Base-by-base conservation (phyloP, 2,329 filamentous ascomycete species). In the Chrysoporthe cubensis region DNA sequence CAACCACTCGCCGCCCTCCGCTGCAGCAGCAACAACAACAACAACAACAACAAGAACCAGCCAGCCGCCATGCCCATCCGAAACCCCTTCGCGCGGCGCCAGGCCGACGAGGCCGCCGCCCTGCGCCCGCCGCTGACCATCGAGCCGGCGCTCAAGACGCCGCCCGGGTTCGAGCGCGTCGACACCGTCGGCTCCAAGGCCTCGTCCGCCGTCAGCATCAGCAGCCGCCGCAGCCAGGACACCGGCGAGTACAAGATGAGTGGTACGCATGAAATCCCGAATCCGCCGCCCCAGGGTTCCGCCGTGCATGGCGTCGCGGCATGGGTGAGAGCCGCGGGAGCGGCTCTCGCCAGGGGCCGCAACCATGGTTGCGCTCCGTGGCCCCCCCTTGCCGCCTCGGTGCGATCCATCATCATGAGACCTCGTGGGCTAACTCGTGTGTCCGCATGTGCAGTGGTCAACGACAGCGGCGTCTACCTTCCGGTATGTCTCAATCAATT, bases 401-500 rank as follows among this genome's bases (percentile, higher is more conserved):
- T 37, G 42, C 9, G n/a, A 60, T 26, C 26, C 26, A 26, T 14
- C 59, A 7, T 37, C 18, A 48, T 26, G 40, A 50, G 43, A 21
- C 4, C 18, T 32, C 44, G 2, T n/a, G 14, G 60, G 40, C 68
- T 70, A 34, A 70, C 54, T 52, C 21, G 16, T 4, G 5, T n/a
- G 52, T 7, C 3, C 5, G 6, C 26, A 7, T 60, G 7, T 67
- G 70, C 78, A 97, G 95, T 97, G 72, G 96, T 98, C 78, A 96
- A 97, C 77, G 94, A 97, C 80, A 96, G 92, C 78, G 95, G 95
- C 72, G 91, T 97, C 70, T 98, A 97, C 81, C 87, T 98, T 73
- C 95, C 95, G 74, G 93, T 96, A 89, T 80, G 88, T 74, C 54
- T 65, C 14, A 63, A 64, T 56, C 65, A 63, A 64, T 56, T 66